Percentiles rank a stretch among this genome's conserved stretches.
Conservation (phyloP, 768 basidiomycete species). For the Rickenella mellea region DNA sequence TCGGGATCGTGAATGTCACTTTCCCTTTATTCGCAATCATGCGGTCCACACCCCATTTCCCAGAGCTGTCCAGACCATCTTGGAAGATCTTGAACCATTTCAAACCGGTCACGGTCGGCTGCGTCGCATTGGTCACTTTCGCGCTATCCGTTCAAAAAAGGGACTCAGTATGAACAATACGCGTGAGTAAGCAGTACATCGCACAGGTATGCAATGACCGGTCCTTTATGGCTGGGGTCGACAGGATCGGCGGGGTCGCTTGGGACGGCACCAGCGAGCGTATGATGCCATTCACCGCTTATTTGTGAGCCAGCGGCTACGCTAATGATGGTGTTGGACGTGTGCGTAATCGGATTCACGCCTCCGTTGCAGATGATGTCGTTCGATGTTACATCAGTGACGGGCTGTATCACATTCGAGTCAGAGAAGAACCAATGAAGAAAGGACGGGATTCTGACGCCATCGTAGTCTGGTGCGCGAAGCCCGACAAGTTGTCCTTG, state of each 20-base stretch:
- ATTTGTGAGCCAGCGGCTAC: slow-evolving; percentile 16
- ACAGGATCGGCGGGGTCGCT: slow-evolving; percentile 15
- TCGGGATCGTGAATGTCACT: slow-evolving; percentile 17
- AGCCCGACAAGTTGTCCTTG: slow-evolving; percentile 9
- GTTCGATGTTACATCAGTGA: not conserved
- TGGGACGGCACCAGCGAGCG: slow-evolving; percentile 7
- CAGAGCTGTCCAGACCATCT: slow-evolving; percentile 8
- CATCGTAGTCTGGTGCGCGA: slow-evolving; percentile 16
- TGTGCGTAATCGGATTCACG: slow-evolving; percentile 12
- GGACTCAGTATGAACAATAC: slow-evolving; percentile 1
- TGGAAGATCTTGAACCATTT: slow-evolving; percentile 21
- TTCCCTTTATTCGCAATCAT: slow-evolving; percentile 15
- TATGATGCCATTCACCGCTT: slow-evolving; percentile 16
- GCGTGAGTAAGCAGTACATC: not conserved
- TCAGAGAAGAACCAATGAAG: not conserved
- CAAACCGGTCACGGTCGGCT: slow-evolving; percentile 16
- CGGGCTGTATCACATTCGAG: not conserved
- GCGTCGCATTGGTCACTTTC: slow-evolving; percentile 12
- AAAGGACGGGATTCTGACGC: slow-evolving; percentile 4
- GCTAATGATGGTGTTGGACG: slow-evolving; percentile 12
- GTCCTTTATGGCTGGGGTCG: slow-evolving; percentile 17
- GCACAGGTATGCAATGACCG: slow-evolving; percentile 12
- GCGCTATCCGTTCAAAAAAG: slow-evolving; percentile 7
- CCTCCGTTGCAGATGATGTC: slow-evolving; percentile 17
- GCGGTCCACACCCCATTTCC: slow-evolving; percentile 14